These are phyloP conservation scores for Xylaria cubensis DNA, from an alignment of 495 filamentous ascomycete species.

Conservation along the genomic window DNA sequence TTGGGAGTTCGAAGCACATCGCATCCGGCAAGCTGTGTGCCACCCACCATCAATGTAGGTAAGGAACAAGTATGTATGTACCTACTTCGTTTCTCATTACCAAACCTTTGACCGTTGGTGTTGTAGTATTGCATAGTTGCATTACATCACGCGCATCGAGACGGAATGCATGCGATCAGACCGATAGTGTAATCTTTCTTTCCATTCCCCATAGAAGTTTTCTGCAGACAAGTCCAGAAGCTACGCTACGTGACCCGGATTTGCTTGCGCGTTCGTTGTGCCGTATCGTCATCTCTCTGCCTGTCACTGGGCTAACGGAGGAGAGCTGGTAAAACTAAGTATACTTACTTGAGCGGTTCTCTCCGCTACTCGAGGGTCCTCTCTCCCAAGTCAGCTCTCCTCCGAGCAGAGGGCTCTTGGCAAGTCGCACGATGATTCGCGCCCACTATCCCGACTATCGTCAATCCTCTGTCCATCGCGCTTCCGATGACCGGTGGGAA, in stretches of 20 bases:
- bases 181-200: not conserved
- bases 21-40: not conserved
- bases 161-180: conserved; percentile 13
- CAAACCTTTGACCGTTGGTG: not conserved
- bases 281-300: not conserved
- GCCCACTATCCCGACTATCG: conserved; percentile 2
- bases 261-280: not conserved
- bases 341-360: not conserved
- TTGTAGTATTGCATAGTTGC: conserved; percentile 22
- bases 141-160: conserved; percentile 14
- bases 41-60: not conserved
- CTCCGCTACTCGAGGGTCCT: conserved; percentile 6
- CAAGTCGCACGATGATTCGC: conserved; percentile 12
- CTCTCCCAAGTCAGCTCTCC: not conserved
- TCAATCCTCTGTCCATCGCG: not conserved
- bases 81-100: not conserved
- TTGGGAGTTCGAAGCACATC: conserved; percentile 2
- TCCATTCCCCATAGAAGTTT: conserved; percentile 2
- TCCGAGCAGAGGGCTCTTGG: not conserved
- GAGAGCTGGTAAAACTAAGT: not conserved
- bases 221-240: not conserved
- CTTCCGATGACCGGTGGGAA: conserved; percentile 17
- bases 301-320: not conserved
- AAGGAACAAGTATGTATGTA: not conserved
- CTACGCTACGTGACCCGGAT: not conserved